Conservation (phyloP, 371 early-diverging fungal genomes). For the Rhizopus stolonifer region DNA sequence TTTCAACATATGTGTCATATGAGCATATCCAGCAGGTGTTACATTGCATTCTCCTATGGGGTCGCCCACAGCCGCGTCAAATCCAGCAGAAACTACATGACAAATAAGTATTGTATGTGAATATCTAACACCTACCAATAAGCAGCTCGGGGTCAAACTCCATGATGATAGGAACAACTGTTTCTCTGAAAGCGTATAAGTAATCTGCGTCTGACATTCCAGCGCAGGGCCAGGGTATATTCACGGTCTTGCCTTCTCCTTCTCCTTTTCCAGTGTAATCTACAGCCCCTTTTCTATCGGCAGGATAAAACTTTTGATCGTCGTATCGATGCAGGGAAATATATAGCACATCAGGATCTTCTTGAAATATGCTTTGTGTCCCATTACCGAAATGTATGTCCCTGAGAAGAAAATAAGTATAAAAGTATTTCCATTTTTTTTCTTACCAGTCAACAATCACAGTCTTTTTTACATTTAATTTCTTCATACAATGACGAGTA, state of each 20-base stretch:
- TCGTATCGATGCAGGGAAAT: constrained; percentile 88
- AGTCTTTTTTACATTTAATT: constrained; percentile 54
- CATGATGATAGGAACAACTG: constrained; percentile 79
- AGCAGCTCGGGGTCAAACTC: constrained; percentile 87
- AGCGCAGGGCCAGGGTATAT: constrained; percentile 77
- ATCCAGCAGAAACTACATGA: constrained; percentile 76
- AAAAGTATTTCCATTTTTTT: no score
- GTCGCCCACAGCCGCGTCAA: constrained; percentile 88
- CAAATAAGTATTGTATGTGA: not conserved
- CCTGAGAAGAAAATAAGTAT: no score
- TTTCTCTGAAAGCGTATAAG: constrained; percentile 71
- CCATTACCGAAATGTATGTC: constrained; percentile 97
- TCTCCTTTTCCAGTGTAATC: constrained; percentile 60
- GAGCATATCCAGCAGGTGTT: constrained; percentile 80
- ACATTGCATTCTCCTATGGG: constrained; percentile 83
- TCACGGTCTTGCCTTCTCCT: constrained; percentile 81
- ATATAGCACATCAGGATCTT: constrained; percentile 78
- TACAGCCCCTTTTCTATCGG: constrained; percentile 50
- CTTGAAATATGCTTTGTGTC: constrained; percentile 78
- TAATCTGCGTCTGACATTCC: constrained; percentile 90
- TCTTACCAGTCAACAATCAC: constrained; percentile 89
- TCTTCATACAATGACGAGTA: constrained; percentile 52
- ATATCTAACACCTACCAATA: constrained; percentile 56
- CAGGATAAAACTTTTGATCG: constrained; percentile 76
- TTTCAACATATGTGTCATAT: constrained; percentile 82